phyloP scores from a whole-genome alignment of 2,329 filamentous ascomycete species.

The Alternaria triticina region DNA sequence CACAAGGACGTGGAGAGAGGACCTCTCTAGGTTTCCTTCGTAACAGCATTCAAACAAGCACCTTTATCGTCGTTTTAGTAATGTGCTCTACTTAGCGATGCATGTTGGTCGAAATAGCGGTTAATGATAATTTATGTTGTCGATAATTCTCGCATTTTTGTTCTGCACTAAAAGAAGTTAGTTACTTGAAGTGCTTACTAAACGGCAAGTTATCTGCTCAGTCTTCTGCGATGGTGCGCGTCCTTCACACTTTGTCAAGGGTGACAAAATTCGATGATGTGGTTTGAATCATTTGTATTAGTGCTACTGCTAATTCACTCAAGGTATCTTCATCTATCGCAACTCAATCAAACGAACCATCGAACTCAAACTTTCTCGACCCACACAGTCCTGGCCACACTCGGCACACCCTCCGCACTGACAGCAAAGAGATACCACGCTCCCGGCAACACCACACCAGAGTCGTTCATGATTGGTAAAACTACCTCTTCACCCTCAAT shows the following conservation, averaged over 20 bases:
- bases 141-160: too few species aligned
- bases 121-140: neutral
- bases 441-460: slow-evolving; percentile 19
- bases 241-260: neutral
- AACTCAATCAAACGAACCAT: neutral
- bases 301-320: neutral
- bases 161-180: neutral
- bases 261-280: too few species aligned
- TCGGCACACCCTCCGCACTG: slow-evolving; percentile 22
- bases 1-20: slow-evolving; percentile 28
- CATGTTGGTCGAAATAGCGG: neutral
- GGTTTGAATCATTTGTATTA: too few species aligned
- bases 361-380: slow-evolving; percentile 1
- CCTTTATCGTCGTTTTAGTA: neutral
- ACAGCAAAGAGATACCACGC: slow-evolving; percentile 29
- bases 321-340: neutral
- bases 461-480: slow-evolving; percentile 17
- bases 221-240: neutral
- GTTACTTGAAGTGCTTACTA: neutral
- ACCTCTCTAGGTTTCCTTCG: neutral
- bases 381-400: slow-evolving; percentile 21
- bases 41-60: neutral
- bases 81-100: neutral
- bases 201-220: neutral
- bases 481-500: slow-evolving; percentile 6